Evolutionary conservation across 2,329 filamentous ascomycete species (phyloP), one percentile per base, ranked within the genome.

Genomic region (Cladosporium sp.): DNA sequence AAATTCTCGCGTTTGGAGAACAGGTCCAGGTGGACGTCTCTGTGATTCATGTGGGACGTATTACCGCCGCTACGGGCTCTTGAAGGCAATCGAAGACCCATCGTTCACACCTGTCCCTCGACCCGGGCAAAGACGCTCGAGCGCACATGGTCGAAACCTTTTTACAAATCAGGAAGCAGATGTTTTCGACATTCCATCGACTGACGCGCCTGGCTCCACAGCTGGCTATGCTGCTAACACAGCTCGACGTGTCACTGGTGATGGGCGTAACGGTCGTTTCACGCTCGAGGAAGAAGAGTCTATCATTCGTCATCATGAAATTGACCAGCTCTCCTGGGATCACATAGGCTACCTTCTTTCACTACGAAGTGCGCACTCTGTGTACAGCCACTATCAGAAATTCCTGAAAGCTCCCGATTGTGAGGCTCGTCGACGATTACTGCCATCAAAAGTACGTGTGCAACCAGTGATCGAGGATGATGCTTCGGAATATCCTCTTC

Each of bases 261-360:
- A 32, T 68, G 67, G 55, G 65, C 65, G 55, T 38, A 62, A 65
- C 32, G 47, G 14, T 34, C 49, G 24, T 21, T 73, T 69, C 51
- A 69, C 71, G 1, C 49, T 26, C 11, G 68, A 74, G 28, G 74
- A 76, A 64, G 73, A 76, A 44, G 67, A 69, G 4, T 67, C 77
- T 11, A 69, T 82, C 6, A 76, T 81, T 14, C 78, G 77, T 34
- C 64, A 81, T 6, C 80, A 78, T 44, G 79, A 81, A 59, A 75
- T 78, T 0, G 77, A 79, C 57, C 70, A 70, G 28, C 67, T 74
- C 12, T 68, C 68, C 4, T 82, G 79, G 79, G 59, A 68, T 3
- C 67, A 75, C 1, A 77, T 82, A 3, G 74, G 72, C 0, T 38
- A 67, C n/a, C 67, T 76, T 12, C 73, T 79, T 38, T 74, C 77